Conservation (phyloP, 768 basidiomycete species). For the Panaeolus cyanescens region DNA sequence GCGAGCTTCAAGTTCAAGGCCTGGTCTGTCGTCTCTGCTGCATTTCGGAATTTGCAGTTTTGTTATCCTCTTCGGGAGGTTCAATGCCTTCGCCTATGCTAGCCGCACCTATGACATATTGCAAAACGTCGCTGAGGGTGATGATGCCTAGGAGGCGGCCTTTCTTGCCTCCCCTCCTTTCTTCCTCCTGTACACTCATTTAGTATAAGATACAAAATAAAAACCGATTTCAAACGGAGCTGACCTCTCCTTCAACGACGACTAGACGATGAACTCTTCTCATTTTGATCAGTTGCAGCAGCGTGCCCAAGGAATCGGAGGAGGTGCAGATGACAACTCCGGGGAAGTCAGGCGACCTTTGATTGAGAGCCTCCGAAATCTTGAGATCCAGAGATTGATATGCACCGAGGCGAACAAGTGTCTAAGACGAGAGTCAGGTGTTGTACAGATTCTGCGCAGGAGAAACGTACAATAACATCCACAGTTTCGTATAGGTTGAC, state of each 20-base stretch:
- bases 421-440: slow-evolving; percentile 48
- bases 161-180: slow-evolving; percentile 76
- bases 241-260: slow-evolving; percentile 89
- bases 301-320: slow-evolving; percentile 86
- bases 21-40: not conserved
- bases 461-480: slow-evolving; percentile 86
- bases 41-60: slow-evolving; percentile 1
- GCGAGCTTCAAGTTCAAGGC: not conserved
- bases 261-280: slow-evolving; percentile 93
- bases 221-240: slow-evolving; percentile 18
- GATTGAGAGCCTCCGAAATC: slow-evolving; percentile 87
- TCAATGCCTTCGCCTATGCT: slow-evolving; percentile 49
- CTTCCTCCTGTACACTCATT: slow-evolving; percentile 62
- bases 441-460: not conserved
- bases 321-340: slow-evolving; percentile 97
- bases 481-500: slow-evolving; percentile 98
- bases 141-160: slow-evolving; percentile 85
- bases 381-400: slow-evolving; percentile 97
- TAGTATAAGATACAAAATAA: slow-evolving; percentile 3
- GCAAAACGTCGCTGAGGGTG: slow-evolving; percentile 85
- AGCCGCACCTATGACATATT: slow-evolving; percentile 76
- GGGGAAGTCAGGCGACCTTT: slow-evolving; percentile 93
- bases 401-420: slow-evolving; percentile 89
- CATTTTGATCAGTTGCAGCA: slow-evolving; percentile 90
- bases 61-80: slow-evolving; percentile 20